phyloP scores from a whole-genome alignment of 768 basidiomycete genomes.

The Pleurotus tuoliensis region DNA sequence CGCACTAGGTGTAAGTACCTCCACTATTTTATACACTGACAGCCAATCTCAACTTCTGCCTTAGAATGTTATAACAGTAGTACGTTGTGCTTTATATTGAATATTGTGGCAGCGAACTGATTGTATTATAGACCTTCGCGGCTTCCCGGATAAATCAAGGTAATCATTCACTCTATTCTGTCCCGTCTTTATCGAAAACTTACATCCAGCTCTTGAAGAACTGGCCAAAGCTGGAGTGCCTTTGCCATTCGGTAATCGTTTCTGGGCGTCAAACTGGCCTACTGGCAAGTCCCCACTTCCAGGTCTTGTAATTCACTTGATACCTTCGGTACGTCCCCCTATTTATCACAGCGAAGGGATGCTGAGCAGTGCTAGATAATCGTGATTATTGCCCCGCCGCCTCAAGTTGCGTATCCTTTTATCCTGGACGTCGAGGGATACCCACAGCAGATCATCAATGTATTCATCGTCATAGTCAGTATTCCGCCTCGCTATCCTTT shows the following conservation, averaged over 20 bases:
- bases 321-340: slow-evolving; percentile 37
- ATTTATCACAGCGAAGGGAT: neutral
- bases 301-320: slow-evolving; percentile 51
- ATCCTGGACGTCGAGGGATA: slow-evolving; percentile 56
- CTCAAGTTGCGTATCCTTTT: slow-evolving; percentile 52
- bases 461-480: slow-evolving; percentile 52
- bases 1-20: too few relatives aligned
- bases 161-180: slow-evolving; percentile 2
- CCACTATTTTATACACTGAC: too few relatives aligned
- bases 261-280: slow-evolving; percentile 64
- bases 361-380: slow-evolving; percentile 20
- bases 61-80: slow-evolving; percentile 22
- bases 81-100: slow-evolving; percentile 4
- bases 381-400: slow-evolving; percentile 52
- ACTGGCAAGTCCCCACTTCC: slow-evolving; percentile 54
- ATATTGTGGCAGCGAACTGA: neutral
- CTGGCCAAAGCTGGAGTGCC: slow-evolving; percentile 61
- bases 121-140: slow-evolving; percentile 38
- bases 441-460: slow-evolving; percentile 50
- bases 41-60: neutral
- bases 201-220: slow-evolving; percentile 25
- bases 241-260: slow-evolving; percentile 52
- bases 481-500: neutral
- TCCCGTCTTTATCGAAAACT: neutral
- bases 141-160: slow-evolving; percentile 52